A percentile compares a stretch with the other conserved stretches of the same genome.
These are phyloP conservation scores for Lizonia empirigonia DNA, from an alignment of 2,329 filamentous ascomycete genomes.

Conservation along the genomic window DNA sequence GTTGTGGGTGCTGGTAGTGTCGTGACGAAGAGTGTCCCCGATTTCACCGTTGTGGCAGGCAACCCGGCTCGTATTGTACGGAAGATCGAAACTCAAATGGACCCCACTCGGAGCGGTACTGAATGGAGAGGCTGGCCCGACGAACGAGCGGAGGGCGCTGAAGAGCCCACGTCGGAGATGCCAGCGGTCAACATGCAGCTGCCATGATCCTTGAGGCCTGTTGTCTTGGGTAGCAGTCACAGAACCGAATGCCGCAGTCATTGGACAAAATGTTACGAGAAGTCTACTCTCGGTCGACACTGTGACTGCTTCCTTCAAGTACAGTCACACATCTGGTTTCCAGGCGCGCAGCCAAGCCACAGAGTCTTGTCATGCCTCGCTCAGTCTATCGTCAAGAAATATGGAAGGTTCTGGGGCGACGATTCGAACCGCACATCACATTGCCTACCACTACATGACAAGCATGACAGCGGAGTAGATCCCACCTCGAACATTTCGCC, in stretches of 20 bases:
- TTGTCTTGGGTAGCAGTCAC: too few species aligned
- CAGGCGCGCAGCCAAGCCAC: too few species aligned
- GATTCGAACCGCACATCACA: not conserved
- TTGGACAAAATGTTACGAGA: too few species aligned
- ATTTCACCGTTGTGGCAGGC: slow-evolving; percentile 68
- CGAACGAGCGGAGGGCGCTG: slow-evolving; percentile 70
- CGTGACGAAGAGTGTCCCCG: slow-evolving; percentile 76
- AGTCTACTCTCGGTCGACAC: too few species aligned
- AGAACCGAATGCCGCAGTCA: not conserved
- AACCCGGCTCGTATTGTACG: slow-evolving; percentile 70
- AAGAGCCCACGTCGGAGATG: slow-evolving; percentile 76
- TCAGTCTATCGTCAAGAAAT: not conserved
- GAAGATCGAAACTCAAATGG: slow-evolving; percentile 45
- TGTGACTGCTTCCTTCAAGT: too few species aligned
- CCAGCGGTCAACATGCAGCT: slow-evolving; percentile 50
- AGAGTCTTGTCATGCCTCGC: not conserved
- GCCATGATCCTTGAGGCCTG: too few species aligned
- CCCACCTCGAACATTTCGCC: not conserved
- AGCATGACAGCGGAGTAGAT: slow-evolving; percentile 1
- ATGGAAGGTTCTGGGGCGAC: not conserved
- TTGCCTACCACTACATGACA: not conserved
- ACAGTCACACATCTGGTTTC: too few species aligned
- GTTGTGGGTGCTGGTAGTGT: slow-evolving; percentile 83
- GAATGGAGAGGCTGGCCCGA: slow-evolving; percentile 64
- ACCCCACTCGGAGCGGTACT: slow-evolving; percentile 27